phyloP scores from a whole-genome alignment of 768 basidiomycete species.

The Tulasnella sp. region DNA sequence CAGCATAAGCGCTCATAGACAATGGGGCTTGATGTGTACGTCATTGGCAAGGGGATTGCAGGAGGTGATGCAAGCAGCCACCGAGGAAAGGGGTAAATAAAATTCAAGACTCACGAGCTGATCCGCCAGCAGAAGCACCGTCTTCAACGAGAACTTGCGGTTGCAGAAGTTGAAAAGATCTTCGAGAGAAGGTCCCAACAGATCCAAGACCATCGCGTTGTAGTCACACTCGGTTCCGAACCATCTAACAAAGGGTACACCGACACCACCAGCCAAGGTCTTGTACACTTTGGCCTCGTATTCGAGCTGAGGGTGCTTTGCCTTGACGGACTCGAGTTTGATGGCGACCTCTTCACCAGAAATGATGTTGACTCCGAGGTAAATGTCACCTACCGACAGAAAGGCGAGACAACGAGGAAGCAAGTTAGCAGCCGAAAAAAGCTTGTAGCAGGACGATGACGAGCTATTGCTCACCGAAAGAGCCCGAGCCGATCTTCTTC shows the following conservation, averaged over 20 bases:
- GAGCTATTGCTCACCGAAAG: slow-evolving; percentile 62
- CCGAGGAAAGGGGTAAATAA: slow-evolving; percentile 9
- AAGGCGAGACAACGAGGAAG: no score
- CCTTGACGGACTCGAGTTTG: slow-evolving; percentile 99
- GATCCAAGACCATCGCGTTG: slow-evolving; percentile 98
- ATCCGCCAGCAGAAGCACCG: slow-evolving; percentile 85
- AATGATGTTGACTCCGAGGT: slow-evolving; percentile 99
- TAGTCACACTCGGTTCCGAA: slow-evolving; percentile 80
- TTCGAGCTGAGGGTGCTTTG: slow-evolving; percentile 99
- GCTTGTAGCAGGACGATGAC: neutral
- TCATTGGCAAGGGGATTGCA: neutral
- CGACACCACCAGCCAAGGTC: slow-evolving; percentile 97
- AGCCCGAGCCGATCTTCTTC: slow-evolving; percentile 98
- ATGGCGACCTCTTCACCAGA: slow-evolving; percentile 99
- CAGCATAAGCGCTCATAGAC: neutral
- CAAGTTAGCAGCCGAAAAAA: neutral
- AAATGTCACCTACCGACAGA: slow-evolving; percentile 72
- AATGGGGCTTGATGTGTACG: neutral
- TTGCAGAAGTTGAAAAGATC: slow-evolving; percentile 85
- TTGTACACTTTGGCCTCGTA: slow-evolving; percentile 78
- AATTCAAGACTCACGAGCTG: slow-evolving; percentile 61
- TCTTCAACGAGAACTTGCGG: slow-evolving; percentile 88
- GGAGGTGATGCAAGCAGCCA: neutral
- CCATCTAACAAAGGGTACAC: slow-evolving; percentile 94
- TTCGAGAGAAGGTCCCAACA: slow-evolving; percentile 75